Base-by-base conservation (phyloP, 768 basidiomycete species). In the Boletus sp. region DNA sequence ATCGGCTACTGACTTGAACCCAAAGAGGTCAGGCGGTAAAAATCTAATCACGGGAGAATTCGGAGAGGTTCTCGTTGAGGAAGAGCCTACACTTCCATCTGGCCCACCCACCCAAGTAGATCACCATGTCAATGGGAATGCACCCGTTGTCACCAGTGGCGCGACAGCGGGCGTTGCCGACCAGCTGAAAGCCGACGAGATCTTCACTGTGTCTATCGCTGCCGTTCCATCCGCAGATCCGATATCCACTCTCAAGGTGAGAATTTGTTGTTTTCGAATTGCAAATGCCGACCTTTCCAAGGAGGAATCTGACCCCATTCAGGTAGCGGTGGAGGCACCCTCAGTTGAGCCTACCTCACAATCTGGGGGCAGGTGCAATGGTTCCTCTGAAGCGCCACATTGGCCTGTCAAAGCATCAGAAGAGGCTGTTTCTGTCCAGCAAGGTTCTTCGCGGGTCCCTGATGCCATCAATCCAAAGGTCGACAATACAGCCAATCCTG, bases 61-160 rank as follows among this genome's bases (percentile, higher is more conserved):
- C 80, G 89, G 89, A 10, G 89, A 90, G 66, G 74, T 84, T 15
- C 62, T 89, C 33, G 70, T 76, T 20, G 87, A 89, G 65, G 83
- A 81, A 61, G 77, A 76, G n/a, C 51, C 60, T 24, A 41, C 61
- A 55, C 9, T 52, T 56, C 47, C 55, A 42, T 29, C 52, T 37
- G 35, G 61, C 41, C 29, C 50, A n/a, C 71, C 73, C 5, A 62
- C 71, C 4, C 68, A 71, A 50, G 63, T 67, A 28, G 68, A 67
- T 56, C 67, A 67, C 56, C 74, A 68, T 48, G 54, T 60, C n/a
- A 71, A 76, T 54, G 49, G 14, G 52, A 58, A 58, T 41, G 46
- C 9, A 40, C 55, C 50, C 48, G 65, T 66, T 44, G 64, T 61
- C 52, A 67, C 53, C 24, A 58, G 63, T 52, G 68, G 51, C 56